Percentiles rank a stretch among this genome's conserved stretches.
These are phyloP conservation scores for Polysphondylium violaceum DNA, from an alignment of 78 protist genomes.

Conservation along the genomic window DNA sequence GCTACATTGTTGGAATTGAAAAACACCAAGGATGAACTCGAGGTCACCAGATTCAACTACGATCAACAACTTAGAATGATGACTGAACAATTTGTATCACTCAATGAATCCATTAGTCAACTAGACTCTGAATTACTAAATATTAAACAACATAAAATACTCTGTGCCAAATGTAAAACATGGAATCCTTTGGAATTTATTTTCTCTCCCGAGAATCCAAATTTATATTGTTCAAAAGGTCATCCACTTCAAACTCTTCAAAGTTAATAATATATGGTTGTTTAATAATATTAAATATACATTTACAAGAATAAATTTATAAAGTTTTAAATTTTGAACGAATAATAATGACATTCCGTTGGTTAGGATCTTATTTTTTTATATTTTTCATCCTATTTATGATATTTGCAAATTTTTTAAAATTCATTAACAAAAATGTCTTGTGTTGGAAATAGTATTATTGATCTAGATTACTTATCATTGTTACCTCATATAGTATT, in stretches of 20 bases:
- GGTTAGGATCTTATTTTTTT: too few relatives aligned
- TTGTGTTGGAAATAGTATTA: too few relatives aligned
- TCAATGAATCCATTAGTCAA: conserved; percentile 44
- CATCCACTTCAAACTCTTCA: conserved; percentile 67
- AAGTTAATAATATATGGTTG: not conserved
- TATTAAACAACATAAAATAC: conserved; percentile 70
- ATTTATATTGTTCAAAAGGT: conserved; percentile 48
- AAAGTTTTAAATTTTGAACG: too few relatives aligned
- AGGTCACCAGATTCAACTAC: conserved; percentile 67
- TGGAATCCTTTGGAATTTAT: conserved; percentile 63
- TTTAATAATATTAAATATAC: too few relatives aligned
- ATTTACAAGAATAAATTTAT: too few relatives aligned
- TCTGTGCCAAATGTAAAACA: conserved; percentile 65
- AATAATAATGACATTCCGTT: too few relatives aligned
- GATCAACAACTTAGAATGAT: conserved; percentile 63
- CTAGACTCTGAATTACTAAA: conserved; percentile 48
- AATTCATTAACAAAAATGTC: too few relatives aligned
- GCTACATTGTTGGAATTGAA: not conserved
- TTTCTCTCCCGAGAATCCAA: conserved; percentile 47
- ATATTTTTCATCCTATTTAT: too few relatives aligned
- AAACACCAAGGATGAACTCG: conserved; percentile 61
- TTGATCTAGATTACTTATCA: too few relatives aligned
- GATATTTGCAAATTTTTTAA: too few relatives aligned
- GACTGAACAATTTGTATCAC: conserved; percentile 64
- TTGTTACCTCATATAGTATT: too few relatives aligned